Evolutionary conservation across 306 rosid species (phyloP), one percentile per base, ranked within the genome.

Genomic region (Medicago ruthenica): DNA sequence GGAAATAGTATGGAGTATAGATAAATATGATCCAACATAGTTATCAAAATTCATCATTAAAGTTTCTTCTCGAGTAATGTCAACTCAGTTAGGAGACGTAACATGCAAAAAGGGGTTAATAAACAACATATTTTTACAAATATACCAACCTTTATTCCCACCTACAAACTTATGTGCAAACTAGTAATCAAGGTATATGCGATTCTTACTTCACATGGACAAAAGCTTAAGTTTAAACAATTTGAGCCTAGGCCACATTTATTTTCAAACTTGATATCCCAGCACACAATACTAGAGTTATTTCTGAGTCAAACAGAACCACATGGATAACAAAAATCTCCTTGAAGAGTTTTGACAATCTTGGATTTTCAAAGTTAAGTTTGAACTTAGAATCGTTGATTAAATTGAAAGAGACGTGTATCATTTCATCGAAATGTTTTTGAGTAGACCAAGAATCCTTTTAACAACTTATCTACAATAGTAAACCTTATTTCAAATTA

Each of bases 11-110:
- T 60, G 15, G 42, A 53, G 15, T 58, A 8, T 41, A 51, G 13
- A 59, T 41, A 51, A 12, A 59, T 22, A n/a, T 1, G 12, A 24
- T 22, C 61, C 36, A 59, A 12, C 37, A 21, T 74, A 27, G 47
- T 59, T 22, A 34, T 63, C 73, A 54, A 60, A 60, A 54, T 34
- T 21, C 54, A 21, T 41, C 61, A 27, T 13, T n/a, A n/a, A n/a
- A n/a, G 42, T 57, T 55, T 53, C 22, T 1, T 54, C 54, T 8
- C 5, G 8, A 13, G 55, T 57, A 34, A 73, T 9, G 53, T 20
- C 61, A 71, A 59, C 15, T 65, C 54, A n/a, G 18, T 36, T 6
- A 53, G 27, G 78, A 37, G 50, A 67, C 17, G 64, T 17, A 63
- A 39, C 70, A 48, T 22, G 75, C 65, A 69, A 18, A 22, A 50